Conservation (phyloP, 108 stramenopile species). For the Cyclotella cryptica region DNA sequence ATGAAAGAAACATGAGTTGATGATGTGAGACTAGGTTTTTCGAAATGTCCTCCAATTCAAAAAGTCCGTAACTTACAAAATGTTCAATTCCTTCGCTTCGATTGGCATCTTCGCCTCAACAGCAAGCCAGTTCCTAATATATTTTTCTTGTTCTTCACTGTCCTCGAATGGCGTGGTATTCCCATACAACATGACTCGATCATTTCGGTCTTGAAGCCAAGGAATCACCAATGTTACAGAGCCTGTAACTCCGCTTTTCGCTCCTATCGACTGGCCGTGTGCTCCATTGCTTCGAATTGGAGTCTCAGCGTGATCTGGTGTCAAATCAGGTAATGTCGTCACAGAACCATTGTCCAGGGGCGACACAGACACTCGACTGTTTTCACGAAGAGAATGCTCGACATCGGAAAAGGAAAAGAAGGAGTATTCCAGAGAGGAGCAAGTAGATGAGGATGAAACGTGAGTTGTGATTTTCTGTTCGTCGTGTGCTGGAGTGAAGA, state of each 20-base stretch:
- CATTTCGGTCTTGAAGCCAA: slow-evolving; percentile 63
- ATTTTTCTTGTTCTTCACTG: slow-evolving; percentile 66
- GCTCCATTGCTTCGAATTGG: not conserved
- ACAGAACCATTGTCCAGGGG: slow-evolving; percentile 6
- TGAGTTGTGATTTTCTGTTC: not conserved
- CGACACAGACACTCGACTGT: not conserved
- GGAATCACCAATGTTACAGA: slow-evolving; percentile 76
- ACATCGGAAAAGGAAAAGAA: slow-evolving; percentile 25
- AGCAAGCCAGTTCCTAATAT: slow-evolving; percentile 74
- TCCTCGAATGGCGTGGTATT: slow-evolving; percentile 29
- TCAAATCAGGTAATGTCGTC: not conserved
- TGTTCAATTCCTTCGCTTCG: slow-evolving; percentile 58
- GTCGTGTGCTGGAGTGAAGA: not conserved
- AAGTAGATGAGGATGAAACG: slow-evolving; percentile 10
- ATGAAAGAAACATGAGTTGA: not conserved
- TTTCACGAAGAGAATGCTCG: not conserved
- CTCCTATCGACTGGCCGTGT: not conserved
- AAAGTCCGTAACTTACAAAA: slow-evolving; percentile 51
- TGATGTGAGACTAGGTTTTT: not conserved
- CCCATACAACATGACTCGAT: slow-evolving; percentile 65
- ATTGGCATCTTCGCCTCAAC: slow-evolving; percentile 61
- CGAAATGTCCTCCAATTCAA: slow-evolving; percentile 14
- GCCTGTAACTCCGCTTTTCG: not conserved
- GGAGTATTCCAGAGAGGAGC: slow-evolving; percentile 48
- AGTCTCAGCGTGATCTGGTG: not conserved